phyloP scores from a whole-genome alignment of 129 eudicot species.

The Artemisia argyi region DNA sequence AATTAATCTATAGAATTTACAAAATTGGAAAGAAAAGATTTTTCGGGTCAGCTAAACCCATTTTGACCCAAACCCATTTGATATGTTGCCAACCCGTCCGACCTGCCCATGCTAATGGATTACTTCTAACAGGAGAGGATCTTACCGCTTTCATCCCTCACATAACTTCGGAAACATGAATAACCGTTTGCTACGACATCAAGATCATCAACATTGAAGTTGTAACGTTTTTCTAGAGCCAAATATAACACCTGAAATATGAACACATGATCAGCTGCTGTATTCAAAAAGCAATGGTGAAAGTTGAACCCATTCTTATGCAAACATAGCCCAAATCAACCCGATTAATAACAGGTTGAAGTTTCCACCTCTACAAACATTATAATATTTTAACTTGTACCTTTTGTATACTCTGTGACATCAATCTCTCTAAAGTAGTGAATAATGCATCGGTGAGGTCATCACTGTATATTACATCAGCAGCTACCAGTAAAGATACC shows the following conservation, averaged over 20 bases:
- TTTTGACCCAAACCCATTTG: no score
- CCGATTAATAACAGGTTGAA: no score
- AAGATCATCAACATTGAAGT: slow-evolving; percentile 51
- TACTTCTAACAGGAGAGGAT: neutral
- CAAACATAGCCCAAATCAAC: no score
- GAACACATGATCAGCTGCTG: neutral
- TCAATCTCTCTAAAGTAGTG: slow-evolving; percentile 48
- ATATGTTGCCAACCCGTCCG: neutral
- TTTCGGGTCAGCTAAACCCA: no score
- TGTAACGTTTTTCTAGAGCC: slow-evolving; percentile 81
- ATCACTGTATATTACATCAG: slow-evolving; percentile 93
- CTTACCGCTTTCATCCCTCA: slow-evolving; percentile 51
- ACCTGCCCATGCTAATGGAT: slow-evolving; percentile 5
- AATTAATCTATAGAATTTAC: no score
- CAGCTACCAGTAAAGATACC: slow-evolving; percentile 84
- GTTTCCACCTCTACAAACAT: neutral
- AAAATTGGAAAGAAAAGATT: no score
- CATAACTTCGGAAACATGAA: slow-evolving; percentile 70
- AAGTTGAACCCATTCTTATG: no score
- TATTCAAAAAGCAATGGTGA: no score
- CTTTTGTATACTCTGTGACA: slow-evolving; percentile 56
- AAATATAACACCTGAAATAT: slow-evolving; percentile 63
- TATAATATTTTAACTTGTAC: slow-evolving; percentile 26
- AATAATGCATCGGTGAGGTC: slow-evolving; percentile 94
- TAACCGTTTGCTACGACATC: slow-evolving; percentile 87